Percentiles rank a stretch among this genome's conserved stretches.
Conservation (phyloP, 192 early-diverging fungal genomes). For the Linnemannia exigua region DNA sequence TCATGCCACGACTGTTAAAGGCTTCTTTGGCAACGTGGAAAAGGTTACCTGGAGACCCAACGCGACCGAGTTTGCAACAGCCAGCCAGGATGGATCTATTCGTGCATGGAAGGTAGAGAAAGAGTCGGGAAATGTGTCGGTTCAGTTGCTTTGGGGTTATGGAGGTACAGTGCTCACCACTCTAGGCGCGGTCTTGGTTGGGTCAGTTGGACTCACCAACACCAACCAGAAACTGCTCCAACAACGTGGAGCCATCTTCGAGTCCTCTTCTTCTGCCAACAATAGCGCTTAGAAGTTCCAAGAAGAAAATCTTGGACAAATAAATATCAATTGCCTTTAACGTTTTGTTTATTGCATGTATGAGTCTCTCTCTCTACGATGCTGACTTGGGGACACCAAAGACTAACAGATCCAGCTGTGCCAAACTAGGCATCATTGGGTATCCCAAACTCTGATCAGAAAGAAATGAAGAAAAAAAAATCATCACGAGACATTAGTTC, state of each 20-base stretch:
- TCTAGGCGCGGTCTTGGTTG: not conserved
- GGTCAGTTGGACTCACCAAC: not conserved
- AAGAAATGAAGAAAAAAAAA: not conserved
- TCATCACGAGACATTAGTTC: not conserved
- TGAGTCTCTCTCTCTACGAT: not conserved
- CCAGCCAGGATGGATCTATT: not conserved
- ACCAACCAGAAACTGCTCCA: not conserved
- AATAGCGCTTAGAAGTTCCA: too few relatives aligned
- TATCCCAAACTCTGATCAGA: conserved; percentile 27
- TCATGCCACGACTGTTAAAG: not conserved
- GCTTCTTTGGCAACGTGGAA: not conserved
- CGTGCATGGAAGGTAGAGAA: not conserved
- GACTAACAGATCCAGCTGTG: conserved; percentile 41
- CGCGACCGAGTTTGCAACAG: not conserved
- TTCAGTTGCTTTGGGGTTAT: not conserved
- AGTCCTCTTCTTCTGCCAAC: too few relatives aligned
- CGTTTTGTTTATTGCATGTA: not conserved
- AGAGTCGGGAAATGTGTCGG: not conserved
- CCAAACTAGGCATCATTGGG: conserved; percentile 35
- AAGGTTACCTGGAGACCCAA: not conserved
- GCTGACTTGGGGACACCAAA: conserved; percentile 30
- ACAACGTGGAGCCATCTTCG: not conserved
- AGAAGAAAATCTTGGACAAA: not conserved
- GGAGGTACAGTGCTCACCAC: not conserved
- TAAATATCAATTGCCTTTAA: too few relatives aligned